Base-by-base conservation (phyloP, 1,284 basidiomycete genomes). In the Sanghuangporus baumii region DNA sequence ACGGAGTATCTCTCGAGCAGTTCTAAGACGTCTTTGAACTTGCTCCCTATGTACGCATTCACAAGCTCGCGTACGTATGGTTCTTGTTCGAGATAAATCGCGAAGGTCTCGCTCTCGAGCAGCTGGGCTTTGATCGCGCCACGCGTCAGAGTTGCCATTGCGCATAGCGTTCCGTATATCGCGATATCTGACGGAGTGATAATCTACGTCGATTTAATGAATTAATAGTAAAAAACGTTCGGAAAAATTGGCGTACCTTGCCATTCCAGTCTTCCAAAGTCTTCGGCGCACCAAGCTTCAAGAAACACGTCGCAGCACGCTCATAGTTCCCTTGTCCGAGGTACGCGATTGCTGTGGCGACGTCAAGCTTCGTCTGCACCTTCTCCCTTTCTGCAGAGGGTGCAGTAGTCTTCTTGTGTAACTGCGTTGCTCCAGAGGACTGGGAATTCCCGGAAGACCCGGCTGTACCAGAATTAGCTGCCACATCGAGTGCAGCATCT, bases 31-130 rank as follows among this genome's bases (percentile, higher is more conserved):
- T 77, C 81, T 71, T 89, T 90, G 79, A 95, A 96, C 67, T 89
- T 86, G 70, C 88, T 93, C 63, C 79, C 78, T 79, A 91, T 86
- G 74, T 93, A 96, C 3, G 88, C 83, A 64, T 90, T 89, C 43
- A 94, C 78, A 43, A 96, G 81, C 62, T 94, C 93, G 37, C 91
- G 83, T 50, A 93, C 75, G 68, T 93, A 92, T 0, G 91, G 88
- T 71, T 94, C 93, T 67, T 91, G 86, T 69, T 96, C 94, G 57
- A 95, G 85, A 71, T 92, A 93, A 37, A 83, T 79, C 1, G 84
- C 80, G 67, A 94, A 91, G 3, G 79, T 78, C 2, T 86, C 76
- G 68, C 88, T 92, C 62, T 87, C 87, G 31, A 93, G 73, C 11
- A 94, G 76, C 68, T 84, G 81, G 0, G 81, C 70, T 68, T 88